These are phyloP conservation scores for Hyaloperonospora brassicae DNA, from an alignment of 352 stramenopile genomes.

Conservation along the genomic window DNA sequence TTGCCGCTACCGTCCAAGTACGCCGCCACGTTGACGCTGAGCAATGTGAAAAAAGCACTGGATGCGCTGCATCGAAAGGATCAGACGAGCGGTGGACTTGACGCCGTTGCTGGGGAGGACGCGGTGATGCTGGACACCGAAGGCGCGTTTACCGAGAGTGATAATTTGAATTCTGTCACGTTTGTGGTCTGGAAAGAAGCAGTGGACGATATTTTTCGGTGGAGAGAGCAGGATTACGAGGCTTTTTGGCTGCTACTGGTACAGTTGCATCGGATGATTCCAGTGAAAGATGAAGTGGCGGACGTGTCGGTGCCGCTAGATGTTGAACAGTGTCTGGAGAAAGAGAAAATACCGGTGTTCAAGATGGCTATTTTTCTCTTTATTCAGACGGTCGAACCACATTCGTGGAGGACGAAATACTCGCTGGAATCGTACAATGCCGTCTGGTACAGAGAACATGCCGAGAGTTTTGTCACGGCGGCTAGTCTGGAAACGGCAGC, in stretches of 20 bases:
- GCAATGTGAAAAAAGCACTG: conserved; percentile 53
- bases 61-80: conserved; percentile 49
- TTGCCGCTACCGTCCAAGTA: conserved; percentile 69
- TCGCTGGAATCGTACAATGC: conserved; percentile 72
- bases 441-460: conserved; percentile 70
- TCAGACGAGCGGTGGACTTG: conserved; percentile 11
- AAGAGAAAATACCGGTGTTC: conserved; percentile 55
- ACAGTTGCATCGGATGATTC: conserved; percentile 67
- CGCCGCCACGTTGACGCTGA: conserved; percentile 47
- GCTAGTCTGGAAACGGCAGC: conserved; percentile 26
- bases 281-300: conserved; percentile 24
- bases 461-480: conserved; percentile 33
- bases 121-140: conserved; percentile 34
- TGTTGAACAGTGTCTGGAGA: conserved; percentile 43
- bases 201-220: conserved; percentile 56
- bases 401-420: conserved; percentile 68
- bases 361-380: conserved; percentile 77
- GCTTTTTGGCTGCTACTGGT: conserved; percentile 77
- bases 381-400: conserved; percentile 70
- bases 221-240: conserved; percentile 74
- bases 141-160: conserved; percentile 40
- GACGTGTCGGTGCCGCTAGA: conserved; percentile 29
- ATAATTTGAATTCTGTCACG: conserved; percentile 45
- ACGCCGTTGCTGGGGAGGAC: conserved; percentile 27
- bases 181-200: conserved; percentile 61